A percentile compares a stretch with the other conserved stretches of the same genome.
Evolutionary conservation across 176 grass and related monocot genomes (phyloP).

Genomic region (Cenchrus purpureus): DNA sequence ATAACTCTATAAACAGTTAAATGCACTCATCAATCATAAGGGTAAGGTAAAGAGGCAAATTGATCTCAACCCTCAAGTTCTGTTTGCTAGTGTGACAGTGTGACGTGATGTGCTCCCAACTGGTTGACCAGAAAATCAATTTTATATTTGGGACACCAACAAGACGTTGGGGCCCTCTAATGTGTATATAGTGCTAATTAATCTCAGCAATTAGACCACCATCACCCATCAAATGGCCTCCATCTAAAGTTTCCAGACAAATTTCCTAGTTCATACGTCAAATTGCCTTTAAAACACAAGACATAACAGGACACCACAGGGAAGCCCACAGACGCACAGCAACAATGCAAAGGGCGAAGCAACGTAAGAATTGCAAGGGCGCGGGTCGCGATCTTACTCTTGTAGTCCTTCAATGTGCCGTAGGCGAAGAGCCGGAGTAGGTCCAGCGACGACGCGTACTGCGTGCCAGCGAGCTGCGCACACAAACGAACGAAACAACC

Average conservation of each 20-base stretch:
- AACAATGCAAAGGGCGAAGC: slow-evolving; percentile 1
- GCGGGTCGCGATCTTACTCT: slow-evolving; percentile 55
- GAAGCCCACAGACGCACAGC: neutral
- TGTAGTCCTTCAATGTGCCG: slow-evolving; percentile 96
- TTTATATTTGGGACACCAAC: neutral
- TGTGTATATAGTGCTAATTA: neutral
- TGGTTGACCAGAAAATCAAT: neutral
- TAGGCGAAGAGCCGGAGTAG: slow-evolving; percentile 95
- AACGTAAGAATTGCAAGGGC: neutral
- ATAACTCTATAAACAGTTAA: neutral
- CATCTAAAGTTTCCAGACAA: neutral
- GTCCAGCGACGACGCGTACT: slow-evolving; percentile 86
- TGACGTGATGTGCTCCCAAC: neutral
- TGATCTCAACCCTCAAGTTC: neutral
- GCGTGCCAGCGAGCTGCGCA: slow-evolving; percentile 74
- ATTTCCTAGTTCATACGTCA: neutral
- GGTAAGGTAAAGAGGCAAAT: neutral
- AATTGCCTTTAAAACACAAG: neutral
- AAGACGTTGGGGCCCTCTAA: neutral
- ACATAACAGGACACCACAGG: neutral
- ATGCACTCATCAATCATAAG: neutral
- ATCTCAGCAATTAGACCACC: neutral
- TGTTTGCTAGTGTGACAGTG: neutral
- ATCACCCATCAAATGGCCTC: neutral
- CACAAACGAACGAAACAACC: slow-evolving; percentile 14